Percentiles rank a stretch among this genome's conserved stretches.
Conservation (phyloP, 2,329 filamentous ascomycete genomes). For the Dactylellina haptotyla region DNA sequence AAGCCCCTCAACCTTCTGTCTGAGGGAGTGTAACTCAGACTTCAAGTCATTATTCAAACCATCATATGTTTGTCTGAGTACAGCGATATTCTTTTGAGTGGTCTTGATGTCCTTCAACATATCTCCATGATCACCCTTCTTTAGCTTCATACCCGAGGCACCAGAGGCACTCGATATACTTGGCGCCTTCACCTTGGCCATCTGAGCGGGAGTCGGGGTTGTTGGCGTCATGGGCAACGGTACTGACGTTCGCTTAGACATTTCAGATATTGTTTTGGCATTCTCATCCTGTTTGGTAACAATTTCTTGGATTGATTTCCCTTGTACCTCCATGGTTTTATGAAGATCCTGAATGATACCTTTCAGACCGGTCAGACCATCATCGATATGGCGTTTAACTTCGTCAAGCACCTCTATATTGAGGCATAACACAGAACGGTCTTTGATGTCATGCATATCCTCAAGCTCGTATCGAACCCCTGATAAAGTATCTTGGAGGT, state of each 20-base stretch:
- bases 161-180: background rate
- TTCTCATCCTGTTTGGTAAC: conserved; percentile 91
- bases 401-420: conserved; percentile 95
- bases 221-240: conserved; percentile 46
- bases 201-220: conserved; percentile 31
- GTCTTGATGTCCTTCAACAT: conserved; percentile 48
- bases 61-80: conserved; percentile 48
- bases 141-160: no score
- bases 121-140: conserved; percentile 39
- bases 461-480: conserved; percentile 97
- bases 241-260: conserved; percentile 52
- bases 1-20: conserved; percentile 35
- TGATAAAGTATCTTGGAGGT: conserved; percentile 94
- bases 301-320: conserved; percentile 81
- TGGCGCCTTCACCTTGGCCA: conserved; percentile 9
- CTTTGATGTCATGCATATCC: conserved; percentile 90
- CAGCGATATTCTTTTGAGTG: conserved; percentile 42
- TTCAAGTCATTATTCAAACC: conserved; percentile 36
- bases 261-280: conserved; percentile 79
- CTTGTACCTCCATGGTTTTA: conserved; percentile 83
- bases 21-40: conserved; percentile 29
- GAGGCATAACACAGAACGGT: conserved; percentile 90
- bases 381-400: conserved; percentile 94
- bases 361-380: conserved; percentile 82
- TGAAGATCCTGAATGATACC: conserved; percentile 86